phyloP scores from a whole-genome alignment of 371 early-diverging fungal genomes.

The Funneliformis caledonium region DNA sequence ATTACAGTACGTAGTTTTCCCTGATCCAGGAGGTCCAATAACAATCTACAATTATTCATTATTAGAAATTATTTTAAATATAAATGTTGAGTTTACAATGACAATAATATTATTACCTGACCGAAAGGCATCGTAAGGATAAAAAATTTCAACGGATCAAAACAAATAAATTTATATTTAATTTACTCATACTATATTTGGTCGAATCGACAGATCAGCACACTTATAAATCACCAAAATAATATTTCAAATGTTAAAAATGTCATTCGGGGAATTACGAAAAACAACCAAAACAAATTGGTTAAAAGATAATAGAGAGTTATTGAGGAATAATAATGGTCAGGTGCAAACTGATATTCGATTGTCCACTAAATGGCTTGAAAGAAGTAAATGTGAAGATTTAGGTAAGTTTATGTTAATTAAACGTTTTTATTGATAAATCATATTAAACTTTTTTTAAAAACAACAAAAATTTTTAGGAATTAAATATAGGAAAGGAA shows the following conservation, averaged over 20 bases:
- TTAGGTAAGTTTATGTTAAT: not conserved
- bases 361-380: conserved; percentile 22
- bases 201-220: no score
- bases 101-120: conserved; percentile 45
- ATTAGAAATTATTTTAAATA: not conserved
- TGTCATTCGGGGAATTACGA: not conserved
- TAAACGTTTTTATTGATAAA: not conserved
- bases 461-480: not conserved
- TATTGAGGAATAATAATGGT: not conserved
- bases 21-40: conserved; percentile 97
- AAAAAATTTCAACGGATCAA: not conserved
- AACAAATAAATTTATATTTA: no score
- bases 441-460: not conserved
- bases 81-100: not conserved
- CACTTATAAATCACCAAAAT: no score
- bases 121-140: conserved; percentile 50
- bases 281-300: not conserved
- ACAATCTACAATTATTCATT: conserved; percentile 68
- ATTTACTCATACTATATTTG: no score
- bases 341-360: not conserved
- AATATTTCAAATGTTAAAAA: not conserved
- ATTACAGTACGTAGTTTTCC: conserved; percentile 97
- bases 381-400: not conserved
- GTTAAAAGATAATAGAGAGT: not conserved
- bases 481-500: conserved; percentile 26